Percentiles rank a stretch among this genome's conserved stretches.
Conservation (phyloP, 371 early-diverging fungal genomes). For the Circinella umbellata region DNA sequence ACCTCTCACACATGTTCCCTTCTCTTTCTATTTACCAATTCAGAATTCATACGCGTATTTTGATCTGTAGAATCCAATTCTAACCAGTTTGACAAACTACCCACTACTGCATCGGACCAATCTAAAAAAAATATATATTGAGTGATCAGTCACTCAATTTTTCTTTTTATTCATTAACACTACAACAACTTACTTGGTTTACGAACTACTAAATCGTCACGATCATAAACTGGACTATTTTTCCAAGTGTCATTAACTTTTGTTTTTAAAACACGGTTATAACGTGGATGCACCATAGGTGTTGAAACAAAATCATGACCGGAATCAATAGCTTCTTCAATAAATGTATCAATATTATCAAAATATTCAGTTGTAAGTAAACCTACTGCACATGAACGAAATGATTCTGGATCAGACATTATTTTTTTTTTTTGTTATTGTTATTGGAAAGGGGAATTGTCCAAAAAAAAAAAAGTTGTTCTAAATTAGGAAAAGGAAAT, state of each 20-base stretch:
- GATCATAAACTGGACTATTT: conserved; percentile 44
- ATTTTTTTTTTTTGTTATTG: too few relatives aligned
- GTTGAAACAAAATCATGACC: conserved; percentile 66
- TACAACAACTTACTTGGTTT: conserved; percentile 43
- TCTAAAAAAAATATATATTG: conserved; percentile 31
- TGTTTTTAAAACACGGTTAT: conserved; percentile 46
- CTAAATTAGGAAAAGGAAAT: too few relatives aligned
- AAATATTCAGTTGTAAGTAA: conserved; percentile 36
- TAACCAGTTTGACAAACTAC: conserved; percentile 64
- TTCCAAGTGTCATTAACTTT: conserved; percentile 36
- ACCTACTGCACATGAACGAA: conserved; percentile 41
- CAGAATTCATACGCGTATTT: conserved; percentile 60
- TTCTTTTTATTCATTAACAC: background rate
- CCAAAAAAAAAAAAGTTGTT: too few relatives aligned
- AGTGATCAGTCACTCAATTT: background rate
- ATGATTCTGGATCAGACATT: background rate
- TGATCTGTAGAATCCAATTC: conserved; percentile 62
- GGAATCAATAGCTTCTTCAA: conserved; percentile 48
- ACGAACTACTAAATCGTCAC: conserved; percentile 48
- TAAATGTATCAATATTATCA: conserved; percentile 46
- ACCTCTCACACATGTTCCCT: too few relatives aligned
- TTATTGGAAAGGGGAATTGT: too few relatives aligned
- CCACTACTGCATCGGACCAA: conserved; percentile 55
- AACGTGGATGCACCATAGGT: conserved; percentile 60
- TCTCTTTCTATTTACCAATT: conserved; percentile 38